Evolutionary conservation across 768 basidiomycete genomes (phyloP), one percentile per base, ranked within the genome.

Genomic region (Kockovaella imperatae): DNA sequence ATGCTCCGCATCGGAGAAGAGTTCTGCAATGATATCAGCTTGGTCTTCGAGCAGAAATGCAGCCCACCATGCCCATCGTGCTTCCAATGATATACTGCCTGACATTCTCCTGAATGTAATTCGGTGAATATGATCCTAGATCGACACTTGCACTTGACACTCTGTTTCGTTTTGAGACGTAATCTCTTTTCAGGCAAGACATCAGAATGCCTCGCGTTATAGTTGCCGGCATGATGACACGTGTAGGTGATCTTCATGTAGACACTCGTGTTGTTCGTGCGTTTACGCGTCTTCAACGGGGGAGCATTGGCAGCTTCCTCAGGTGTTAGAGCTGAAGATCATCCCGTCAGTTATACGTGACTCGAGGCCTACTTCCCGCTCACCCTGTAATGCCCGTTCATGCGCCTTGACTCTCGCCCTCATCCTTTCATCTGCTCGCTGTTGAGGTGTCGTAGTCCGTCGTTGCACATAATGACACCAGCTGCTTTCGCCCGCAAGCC

Each of bases 381-480:
- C 48, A 67, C 64, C 47, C 4, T 52, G 54, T n/a, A 67, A 20
- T 17, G 39, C 39, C 29, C 35, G 23, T 28, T 59, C 55, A 48
- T 64, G 49, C 5, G 51, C 54, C 45, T 47, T 55, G 7, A 53
- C 50, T 29, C 65, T 59, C 28, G 57, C 51, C 24, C 54, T 53
- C 20, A 61, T 49, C 31, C 65, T 47, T 51, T 67, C 65, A 15
- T 52, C 59, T 5, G 57, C 54, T 29, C 65, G 28, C 39, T 67
- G 64, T 30, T 59, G 56, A n/a, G 65, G 65, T 24, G 55, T 67
- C 5, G 65, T 67, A 28, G 50, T 58, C 36, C 65, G 48, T 20
- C 65, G 38, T 44, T 67, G 65, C 5, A 67, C 65, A 39, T 50
- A 67, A 54, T 67, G 65, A 53, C 65, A 67, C 65, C 65, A 67